Conservation (phyloP, 768 basidiomycete genomes). For the Trametes elegans region DNA sequence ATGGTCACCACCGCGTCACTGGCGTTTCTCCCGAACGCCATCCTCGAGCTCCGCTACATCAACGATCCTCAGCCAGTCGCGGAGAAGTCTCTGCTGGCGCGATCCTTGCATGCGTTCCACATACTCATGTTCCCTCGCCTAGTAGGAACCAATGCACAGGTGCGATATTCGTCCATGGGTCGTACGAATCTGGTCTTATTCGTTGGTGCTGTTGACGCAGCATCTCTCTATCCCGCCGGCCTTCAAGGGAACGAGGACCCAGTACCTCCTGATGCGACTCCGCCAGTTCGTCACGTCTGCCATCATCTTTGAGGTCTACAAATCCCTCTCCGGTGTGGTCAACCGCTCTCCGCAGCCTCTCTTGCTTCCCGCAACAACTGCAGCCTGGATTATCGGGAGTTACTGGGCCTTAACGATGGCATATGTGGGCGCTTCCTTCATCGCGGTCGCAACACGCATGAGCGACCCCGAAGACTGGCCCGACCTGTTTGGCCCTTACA, state of each 20-base stretch:
- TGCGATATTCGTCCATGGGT: not conserved
- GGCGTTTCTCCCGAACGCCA: not conserved
- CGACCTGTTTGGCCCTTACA: slow-evolving; percentile 32
- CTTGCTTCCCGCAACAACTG: too few relatives aligned
- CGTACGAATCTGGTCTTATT: not conserved
- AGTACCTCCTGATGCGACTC: not conserved
- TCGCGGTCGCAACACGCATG: slow-evolving; percentile 12
- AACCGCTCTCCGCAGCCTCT: not conserved
- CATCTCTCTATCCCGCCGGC: not conserved
- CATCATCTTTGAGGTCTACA: not conserved
- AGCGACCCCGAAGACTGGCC: slow-evolving; percentile 40
- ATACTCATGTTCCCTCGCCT: slow-evolving; percentile 7
- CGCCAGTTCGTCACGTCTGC: not conserved
- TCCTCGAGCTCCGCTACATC: not conserved
- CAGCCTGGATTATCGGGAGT: not conserved
- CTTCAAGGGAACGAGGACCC: not conserved
- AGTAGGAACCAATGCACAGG: slow-evolving; percentile 21
- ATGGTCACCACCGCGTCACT: not conserved
- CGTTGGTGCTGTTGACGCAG: not conserved
- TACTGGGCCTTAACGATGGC: not conserved
- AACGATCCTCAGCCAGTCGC: not conserved
- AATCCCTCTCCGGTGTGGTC: not conserved
- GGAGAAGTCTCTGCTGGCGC: not conserved
- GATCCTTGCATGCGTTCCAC: slow-evolving; percentile 1
- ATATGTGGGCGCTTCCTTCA: not conserved